These are phyloP conservation scores for Trichoderma lentiforme DNA, from an alignment of 2,329 filamentous ascomycete species.

Conservation along the genomic window DNA sequence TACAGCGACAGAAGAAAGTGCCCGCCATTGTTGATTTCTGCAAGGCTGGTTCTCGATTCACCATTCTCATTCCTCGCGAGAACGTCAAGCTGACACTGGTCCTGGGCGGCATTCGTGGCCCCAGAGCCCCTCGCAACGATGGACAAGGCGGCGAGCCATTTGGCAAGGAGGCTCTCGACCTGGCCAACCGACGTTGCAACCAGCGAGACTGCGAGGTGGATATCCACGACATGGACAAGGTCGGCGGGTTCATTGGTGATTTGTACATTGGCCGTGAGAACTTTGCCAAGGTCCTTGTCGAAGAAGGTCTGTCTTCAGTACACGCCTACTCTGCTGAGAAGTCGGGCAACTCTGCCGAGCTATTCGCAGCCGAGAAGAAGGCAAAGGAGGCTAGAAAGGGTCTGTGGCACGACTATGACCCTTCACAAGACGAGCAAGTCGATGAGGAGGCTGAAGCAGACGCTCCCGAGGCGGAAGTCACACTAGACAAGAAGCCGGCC, in stretches of 20 bases:
- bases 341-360: slow-evolving; percentile 81
- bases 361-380: slow-evolving; percentile 80
- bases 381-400: slow-evolving; percentile 88
- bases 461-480: slow-evolving; percentile 47
- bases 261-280: slow-evolving; percentile 93
- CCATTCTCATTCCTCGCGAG: slow-evolving; percentile 84
- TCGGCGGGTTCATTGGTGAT: slow-evolving; percentile 94
- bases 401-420: slow-evolving; percentile 92
- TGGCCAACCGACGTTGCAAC: slow-evolving; percentile 82
- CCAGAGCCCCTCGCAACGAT: slow-evolving; percentile 74
- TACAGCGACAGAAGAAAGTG: slow-evolving; percentile 88
- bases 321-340: slow-evolving; percentile 96
- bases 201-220: slow-evolving; percentile 97
- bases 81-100: slow-evolving; percentile 94
- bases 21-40: slow-evolving; percentile 95
- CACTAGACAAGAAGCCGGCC: slow-evolving; percentile 61
- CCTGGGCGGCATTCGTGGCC: slow-evolving; percentile 86
- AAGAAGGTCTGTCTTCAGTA: slow-evolving; percentile 89
- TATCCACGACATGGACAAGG: slow-evolving; percentile 91
- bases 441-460: slow-evolving; percentile 53
- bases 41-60: slow-evolving; percentile 95
- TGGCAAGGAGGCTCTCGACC: slow-evolving; percentile 88
- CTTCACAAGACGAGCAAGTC: slow-evolving; percentile 72
- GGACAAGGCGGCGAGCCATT: slow-evolving; percentile 85
- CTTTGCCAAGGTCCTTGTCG: slow-evolving; percentile 88